phyloP scores from a whole-genome alignment of 2,329 filamentous ascomycete genomes.

The Cladosporium sp. region DNA sequence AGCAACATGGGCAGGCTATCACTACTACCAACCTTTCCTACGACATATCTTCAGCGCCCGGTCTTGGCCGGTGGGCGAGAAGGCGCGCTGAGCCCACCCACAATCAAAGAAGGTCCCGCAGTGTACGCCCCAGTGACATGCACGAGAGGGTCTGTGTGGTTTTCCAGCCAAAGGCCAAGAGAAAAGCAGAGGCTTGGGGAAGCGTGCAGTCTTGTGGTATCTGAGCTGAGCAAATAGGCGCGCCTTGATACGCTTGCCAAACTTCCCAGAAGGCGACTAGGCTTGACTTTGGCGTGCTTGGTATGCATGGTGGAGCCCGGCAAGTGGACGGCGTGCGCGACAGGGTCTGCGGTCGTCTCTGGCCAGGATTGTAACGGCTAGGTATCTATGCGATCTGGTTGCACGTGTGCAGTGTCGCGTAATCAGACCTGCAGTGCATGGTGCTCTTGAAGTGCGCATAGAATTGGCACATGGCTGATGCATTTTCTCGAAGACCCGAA shows the following conservation, averaged over 20 bases:
- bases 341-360: neutral
- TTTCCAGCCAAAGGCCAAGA: neutral
- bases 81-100: too few relatives aligned
- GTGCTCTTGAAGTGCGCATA: too few relatives aligned
- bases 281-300: slow-evolving; percentile 7
- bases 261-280: neutral
- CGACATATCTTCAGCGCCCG: too few relatives aligned
- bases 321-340: neutral
- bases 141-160: neutral
- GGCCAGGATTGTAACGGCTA: too few relatives aligned
- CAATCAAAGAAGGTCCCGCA: too few relatives aligned
- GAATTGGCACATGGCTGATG: too few relatives aligned
- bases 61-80: too few relatives aligned
- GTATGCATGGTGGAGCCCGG: neutral
- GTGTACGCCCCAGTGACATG: neutral
- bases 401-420: too few relatives aligned
- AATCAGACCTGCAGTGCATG: too few relatives aligned
- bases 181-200: neutral
- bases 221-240: neutral
- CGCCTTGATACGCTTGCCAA: neutral
- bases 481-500: neutral
- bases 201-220: neutral
- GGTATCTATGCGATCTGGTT: too few relatives aligned
- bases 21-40: too few relatives aligned
- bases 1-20: too few relatives aligned